Conservation (phyloP, 78 protist genomes). For the Tieghemostelium lacteum region DNA sequence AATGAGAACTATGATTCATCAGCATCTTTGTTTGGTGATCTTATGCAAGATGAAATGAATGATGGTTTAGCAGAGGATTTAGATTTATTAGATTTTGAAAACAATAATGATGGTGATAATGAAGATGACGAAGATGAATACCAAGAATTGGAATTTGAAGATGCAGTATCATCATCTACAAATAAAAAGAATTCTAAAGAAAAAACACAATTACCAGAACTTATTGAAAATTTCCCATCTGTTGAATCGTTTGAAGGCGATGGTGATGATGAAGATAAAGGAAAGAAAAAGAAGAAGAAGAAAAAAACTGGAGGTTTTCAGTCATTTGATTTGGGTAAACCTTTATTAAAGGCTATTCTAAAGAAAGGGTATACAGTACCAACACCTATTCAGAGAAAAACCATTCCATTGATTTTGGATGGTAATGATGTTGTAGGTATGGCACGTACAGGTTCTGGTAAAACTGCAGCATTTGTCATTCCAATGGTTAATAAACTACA, state of each 20-base stretch:
- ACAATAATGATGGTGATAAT: not conserved
- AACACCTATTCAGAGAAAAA: slow-evolving; percentile 97
- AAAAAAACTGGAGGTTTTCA: slow-evolving; percentile 85
- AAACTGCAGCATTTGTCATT: slow-evolving; percentile 98
- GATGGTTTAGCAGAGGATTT: not conserved
- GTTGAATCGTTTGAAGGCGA: slow-evolving; percentile 14
- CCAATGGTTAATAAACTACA: slow-evolving; percentile 92
- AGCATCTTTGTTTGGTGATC: not conserved
- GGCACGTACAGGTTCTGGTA: slow-evolving; percentile 99
- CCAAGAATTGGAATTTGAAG: not conserved
- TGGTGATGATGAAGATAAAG: slow-evolving; percentile 42
- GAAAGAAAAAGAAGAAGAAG: slow-evolving; percentile 16
- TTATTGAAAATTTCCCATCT: not conserved
- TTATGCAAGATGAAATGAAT: not conserved
- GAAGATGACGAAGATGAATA: not conserved
- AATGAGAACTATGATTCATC: slow-evolving; percentile 7
- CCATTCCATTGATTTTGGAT: slow-evolving; percentile 90
- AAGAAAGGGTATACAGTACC: slow-evolving; percentile 94
- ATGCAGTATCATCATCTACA: not conserved
- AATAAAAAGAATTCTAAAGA: not conserved
- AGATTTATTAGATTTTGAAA: not conserved
- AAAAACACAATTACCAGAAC: not conserved
- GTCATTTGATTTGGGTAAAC: slow-evolving; percentile 68
- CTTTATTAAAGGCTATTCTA: slow-evolving; percentile 78
- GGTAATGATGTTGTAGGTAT: slow-evolving; percentile 98